These are phyloP conservation scores for Inosperma sp. DNA, from an alignment of 768 basidiomycete genomes.

Conservation along the genomic window DNA sequence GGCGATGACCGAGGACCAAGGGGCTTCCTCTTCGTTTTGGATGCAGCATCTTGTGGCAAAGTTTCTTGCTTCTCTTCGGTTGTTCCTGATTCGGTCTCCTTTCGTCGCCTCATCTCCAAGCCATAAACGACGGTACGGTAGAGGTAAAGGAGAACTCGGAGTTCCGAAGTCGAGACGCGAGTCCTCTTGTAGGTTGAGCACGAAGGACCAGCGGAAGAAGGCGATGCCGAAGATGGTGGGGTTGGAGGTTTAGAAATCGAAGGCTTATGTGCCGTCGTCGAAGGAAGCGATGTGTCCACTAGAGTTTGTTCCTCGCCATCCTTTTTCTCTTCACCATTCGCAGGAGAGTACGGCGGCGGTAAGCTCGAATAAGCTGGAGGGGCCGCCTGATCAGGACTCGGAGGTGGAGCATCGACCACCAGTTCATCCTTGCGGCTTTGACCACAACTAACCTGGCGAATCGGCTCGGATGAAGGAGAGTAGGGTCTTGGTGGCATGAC, in stretches of 20 bases:
- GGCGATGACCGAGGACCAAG: conserved; percentile 9
- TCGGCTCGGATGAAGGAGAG: not conserved
- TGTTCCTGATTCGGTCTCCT: conserved; percentile 2
- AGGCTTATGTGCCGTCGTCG: not conserved
- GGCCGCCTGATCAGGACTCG: not conserved
- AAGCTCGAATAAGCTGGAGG: conserved; percentile 6
- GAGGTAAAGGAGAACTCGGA: conserved; percentile 19
- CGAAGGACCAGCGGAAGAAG: not conserved
- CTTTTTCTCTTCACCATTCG: not conserved
- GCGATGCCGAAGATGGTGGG: not conserved
- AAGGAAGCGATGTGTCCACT: not conserved
- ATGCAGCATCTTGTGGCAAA: not conserved
- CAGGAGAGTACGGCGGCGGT: conserved; percentile 4
- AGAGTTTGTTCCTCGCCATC: not conserved
- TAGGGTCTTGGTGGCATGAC: not conserved
- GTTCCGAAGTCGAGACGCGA: conserved; percentile 19
- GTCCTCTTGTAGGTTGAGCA: not conserved
- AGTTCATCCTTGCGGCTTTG: not conserved
- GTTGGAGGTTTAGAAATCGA: not conserved
- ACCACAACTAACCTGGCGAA: no score
- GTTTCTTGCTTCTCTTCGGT: not conserved
- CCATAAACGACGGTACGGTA: conserved; percentile 23
- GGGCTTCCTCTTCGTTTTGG: conserved; percentile 3
- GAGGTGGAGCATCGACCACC: not conserved
- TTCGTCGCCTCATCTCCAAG: conserved; percentile 17